Base-by-base conservation (phyloP, 192 early-diverging fungal species). In the Entomortierella beljakovae region DNA sequence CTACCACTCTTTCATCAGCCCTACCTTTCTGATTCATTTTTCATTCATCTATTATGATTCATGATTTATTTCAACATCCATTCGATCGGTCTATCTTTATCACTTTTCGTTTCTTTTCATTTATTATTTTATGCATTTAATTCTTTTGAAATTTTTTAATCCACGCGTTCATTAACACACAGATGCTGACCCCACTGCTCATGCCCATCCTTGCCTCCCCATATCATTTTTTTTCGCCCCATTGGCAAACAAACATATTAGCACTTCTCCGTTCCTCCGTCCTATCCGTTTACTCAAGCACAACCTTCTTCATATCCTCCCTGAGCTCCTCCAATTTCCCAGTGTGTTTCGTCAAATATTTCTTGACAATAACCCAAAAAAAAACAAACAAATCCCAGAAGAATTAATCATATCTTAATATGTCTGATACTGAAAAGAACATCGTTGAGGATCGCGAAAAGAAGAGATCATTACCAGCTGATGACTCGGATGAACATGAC, bases 401-500 rank as follows among this genome's bases (percentile, higher is more conserved):
- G 16, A 6, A 50, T 50, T n/a, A 16, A n/a, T 25, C 22, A 52
- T 53, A 64, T 23, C 26, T 43, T 31, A 72, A 29, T 56, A 72
- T 72, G 70, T 72, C 70, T 59, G 70, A 72, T 58, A 72, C 70
- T 33, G 70, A 72, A 72, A 72, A 72, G 49, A 64, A 63, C 62
- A 64, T 22, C 46, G 53, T 38, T 49, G 77, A 69, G 46, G 77
- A 73, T 51, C 82, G 77, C 60, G 82, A 84, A 28, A 73, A 80
- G 61, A 84, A 84, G 70, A 74, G 82, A 68, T 71, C 77, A 25
- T 61, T 84, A 61, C 82, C 82, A 31, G 67, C 70, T 29, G 82
- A 84, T 38, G 82, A 84, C 59, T 80, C 72, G 18, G 82, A 84
- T 35, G 79, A 84, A 15, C 69, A 77, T 48, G 80, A 80, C 58